phyloP scores from a whole-genome alignment of 768 basidiomycete genomes.

The Rhizopogon roseolus region DNA sequence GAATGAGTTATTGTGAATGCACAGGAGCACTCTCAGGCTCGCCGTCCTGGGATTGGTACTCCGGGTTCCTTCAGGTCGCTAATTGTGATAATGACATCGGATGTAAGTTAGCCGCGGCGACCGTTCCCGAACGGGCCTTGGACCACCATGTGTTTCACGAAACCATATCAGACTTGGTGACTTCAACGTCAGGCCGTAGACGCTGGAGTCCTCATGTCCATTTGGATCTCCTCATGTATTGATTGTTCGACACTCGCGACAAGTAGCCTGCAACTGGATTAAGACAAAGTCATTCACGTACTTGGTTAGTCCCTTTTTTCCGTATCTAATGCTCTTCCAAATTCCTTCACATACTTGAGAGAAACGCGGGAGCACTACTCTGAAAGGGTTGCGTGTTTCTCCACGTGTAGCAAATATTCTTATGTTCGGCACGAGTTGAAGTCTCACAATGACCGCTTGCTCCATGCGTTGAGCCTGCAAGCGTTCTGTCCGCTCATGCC shows the following conservation, averaged over 20 bases:
- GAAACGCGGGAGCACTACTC: background rate
- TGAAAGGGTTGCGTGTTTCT: background rate
- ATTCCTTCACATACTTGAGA: background rate
- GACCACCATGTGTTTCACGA: background rate
- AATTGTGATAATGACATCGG: background rate
- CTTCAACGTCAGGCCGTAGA: background rate
- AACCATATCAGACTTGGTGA: background rate
- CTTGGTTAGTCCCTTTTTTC: background rate
- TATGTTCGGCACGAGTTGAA: conserved; percentile 11
- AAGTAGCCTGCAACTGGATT: background rate
- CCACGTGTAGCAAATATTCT: conserved; percentile 19
- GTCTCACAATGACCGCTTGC: conserved; percentile 5
- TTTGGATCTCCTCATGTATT: background rate
- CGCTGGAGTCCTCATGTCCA: background rate
- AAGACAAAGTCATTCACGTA: background rate
- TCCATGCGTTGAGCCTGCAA: conserved; percentile 13
- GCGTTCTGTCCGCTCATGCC: conserved; percentile 16
- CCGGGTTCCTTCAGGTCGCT: too few relatives aligned
- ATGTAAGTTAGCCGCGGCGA: background rate
- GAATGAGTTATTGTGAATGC: background rate
- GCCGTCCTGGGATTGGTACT: background rate
- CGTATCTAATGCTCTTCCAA: background rate
- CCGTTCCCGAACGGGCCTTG: background rate
- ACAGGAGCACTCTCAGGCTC: background rate
- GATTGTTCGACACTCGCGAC: background rate